phyloP scores from a whole-genome alignment of 495 filamentous ascomycete genomes.

The Penicillium cataractarum region DNA sequence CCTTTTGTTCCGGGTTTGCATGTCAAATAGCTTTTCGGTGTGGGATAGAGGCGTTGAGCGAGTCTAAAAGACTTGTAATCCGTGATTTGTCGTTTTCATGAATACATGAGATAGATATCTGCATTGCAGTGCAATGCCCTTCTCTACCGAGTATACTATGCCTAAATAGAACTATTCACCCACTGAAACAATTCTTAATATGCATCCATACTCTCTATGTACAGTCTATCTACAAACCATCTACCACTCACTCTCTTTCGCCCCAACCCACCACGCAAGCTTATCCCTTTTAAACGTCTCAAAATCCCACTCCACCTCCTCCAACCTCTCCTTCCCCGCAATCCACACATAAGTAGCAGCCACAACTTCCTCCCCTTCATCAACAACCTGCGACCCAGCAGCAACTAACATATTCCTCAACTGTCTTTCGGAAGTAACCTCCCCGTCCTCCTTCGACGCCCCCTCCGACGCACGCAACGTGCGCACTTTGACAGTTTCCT shows the following conservation, averaged over 20 bases:
- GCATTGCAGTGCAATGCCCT: conserved; percentile 2
- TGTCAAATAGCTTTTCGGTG: not conserved
- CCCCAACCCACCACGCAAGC: conserved; percentile 56
- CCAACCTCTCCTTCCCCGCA: conserved; percentile 51
- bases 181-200: no score
- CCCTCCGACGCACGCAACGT: conserved; percentile 46
- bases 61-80: not conserved
- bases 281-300: conserved; percentile 72
- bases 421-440: conserved; percentile 21
- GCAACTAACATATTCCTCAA: conserved; percentile 39
- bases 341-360: conserved; percentile 81
- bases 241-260: conserved; percentile 45
- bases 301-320: conserved; percentile 80
- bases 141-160: not conserved
- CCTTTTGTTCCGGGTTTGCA: not conserved
- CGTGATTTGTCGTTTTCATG: not conserved
- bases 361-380: conserved; percentile 56
- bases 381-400: conserved; percentile 32
- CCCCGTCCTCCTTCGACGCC: not conserved
- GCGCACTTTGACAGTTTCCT: conserved; percentile 61
- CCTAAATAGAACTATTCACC: not conserved
- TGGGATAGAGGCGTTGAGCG: not conserved
- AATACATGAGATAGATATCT: conserved; percentile 36
- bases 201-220: no score
- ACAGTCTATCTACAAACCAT: not conserved